Evolutionary conservation across 2,329 filamentous ascomycete species (phyloP), one percentile per base, ranked within the genome.

Genomic region (Exophiala lecanii-corni): DNA sequence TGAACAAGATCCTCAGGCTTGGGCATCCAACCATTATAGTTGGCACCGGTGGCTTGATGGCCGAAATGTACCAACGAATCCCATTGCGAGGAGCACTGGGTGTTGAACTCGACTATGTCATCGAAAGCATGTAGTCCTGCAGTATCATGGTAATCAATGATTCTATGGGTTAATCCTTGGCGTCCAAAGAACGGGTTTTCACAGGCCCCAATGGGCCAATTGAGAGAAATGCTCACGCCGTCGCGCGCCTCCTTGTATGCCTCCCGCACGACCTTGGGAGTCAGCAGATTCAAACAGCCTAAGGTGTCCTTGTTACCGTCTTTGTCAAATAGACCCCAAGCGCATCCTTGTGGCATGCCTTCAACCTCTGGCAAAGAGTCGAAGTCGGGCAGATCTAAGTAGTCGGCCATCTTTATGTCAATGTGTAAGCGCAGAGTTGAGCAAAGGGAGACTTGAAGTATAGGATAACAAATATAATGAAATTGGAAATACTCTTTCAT

Each of bases 261-360:
- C 20, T 67, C 63, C 7, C 66, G 67, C 17, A 79, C 74, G n/a
- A 72, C 60, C 41, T 70, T 64, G 38, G 76, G 66, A 0, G 75
- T 80, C 9, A 82, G 68, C 20, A 76, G 69, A 57, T 83, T 82
- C 13, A 82, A 60, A 15, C 73, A 75, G 7, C 78, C 79, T 2
- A 82, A 66, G 60, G 79, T 63, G 56, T 81, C 78, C 2, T 63
- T 48, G 3, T 64, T 54, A 2, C 73, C 74, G 39, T 69, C 63
- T 36, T 66, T 67, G 57, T 74, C 72, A 45, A 73, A 78, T 4
- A 76, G 64, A 1, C 73, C 73, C 75, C 75, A 78, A 5, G 75
- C 71, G 41, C 77, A 77, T 19, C 49, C 49, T 19, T 42, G 37
- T 2, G 49, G 49, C 28, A 42, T 36, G 4, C 74, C 74, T 32